A percentile compares a stretch with the other conserved stretches of the same genome.
Evolutionary conservation across 169 alveolate genomes (phyloP).

Genomic region (Plasmodium berghei): DNA sequence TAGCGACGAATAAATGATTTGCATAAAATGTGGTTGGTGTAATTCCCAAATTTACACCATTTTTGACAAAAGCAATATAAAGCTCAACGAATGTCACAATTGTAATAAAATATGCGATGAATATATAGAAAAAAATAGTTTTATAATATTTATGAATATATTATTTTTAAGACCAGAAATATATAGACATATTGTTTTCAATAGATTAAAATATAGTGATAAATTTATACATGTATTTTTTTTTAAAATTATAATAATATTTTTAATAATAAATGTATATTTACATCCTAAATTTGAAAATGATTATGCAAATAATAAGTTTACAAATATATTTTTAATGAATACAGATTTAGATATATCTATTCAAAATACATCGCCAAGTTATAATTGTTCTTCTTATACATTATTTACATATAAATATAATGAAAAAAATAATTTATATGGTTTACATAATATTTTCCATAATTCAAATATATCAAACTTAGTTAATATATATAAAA

Average conservation of each 20-base stretch:
- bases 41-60: slow-evolving; percentile 54
- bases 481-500: slow-evolving; percentile 58
- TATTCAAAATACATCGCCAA: neutral
- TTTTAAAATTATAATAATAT: slow-evolving; percentile 40
- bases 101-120: slow-evolving; percentile 74
- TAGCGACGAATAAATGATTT: slow-evolving; percentile 24
- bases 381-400: slow-evolving; percentile 52
- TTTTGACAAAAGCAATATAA: slow-evolving; percentile 63
- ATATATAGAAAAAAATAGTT: slow-evolving; percentile 55
- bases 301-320: slow-evolving; percentile 3
- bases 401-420: slow-evolving; percentile 63
- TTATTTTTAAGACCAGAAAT: slow-evolving; percentile 65
- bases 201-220: slow-evolving; percentile 56
- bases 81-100: slow-evolving; percentile 48
- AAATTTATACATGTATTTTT: slow-evolving; percentile 53
- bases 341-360: slow-evolving; percentile 28
- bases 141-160: slow-evolving; percentile 54
- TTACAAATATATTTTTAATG: slow-evolving; percentile 20
- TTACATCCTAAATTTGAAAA: slow-evolving; percentile 71
- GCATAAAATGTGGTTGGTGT: slow-evolving; percentile 70
- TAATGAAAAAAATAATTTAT: slow-evolving; percentile 44
- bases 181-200: slow-evolving; percentile 69
- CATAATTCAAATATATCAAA: slow-evolving; percentile 22
- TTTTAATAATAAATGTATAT: slow-evolving; percentile 66
- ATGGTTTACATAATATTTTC: slow-evolving; percentile 60